phyloP scores from a whole-genome alignment of 75 land plant genomes.

The Sequoia sempervirens region DNA sequence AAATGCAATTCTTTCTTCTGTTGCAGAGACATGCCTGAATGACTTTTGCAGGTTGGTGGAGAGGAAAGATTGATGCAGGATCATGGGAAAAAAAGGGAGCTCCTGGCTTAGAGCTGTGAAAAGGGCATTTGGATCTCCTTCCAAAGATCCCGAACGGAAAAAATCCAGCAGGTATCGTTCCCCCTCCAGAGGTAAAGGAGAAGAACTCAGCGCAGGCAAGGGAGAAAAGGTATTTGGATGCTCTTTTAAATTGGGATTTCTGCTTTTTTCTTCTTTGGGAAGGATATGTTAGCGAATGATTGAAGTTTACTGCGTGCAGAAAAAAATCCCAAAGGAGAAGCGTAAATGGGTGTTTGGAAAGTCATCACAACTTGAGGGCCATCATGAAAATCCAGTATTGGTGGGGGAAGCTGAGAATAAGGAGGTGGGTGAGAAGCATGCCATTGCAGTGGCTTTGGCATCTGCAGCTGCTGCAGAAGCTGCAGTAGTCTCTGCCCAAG shows the following conservation, averaged over 20 bases:
- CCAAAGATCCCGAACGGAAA: constrained; percentile 41
- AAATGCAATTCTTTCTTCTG: neutral
- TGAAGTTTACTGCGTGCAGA: neutral
- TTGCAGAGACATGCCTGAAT: neutral
- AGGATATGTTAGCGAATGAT: neutral
- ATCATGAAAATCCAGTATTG: neutral
- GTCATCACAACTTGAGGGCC: constrained; percentile 6
- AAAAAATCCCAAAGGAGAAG: constrained; percentile 29
- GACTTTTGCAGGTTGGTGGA: neutral
- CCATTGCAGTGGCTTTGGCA: constrained; percentile 55
- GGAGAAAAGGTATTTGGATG: constrained; percentile 33
- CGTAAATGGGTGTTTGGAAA: constrained; percentile 59
- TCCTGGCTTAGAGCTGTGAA: constrained; percentile 90
- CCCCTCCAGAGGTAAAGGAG: constrained; percentile 6
- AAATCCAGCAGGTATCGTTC: neutral
- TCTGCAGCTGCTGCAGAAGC: constrained; percentile 72
- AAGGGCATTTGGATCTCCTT: constrained; percentile 84
- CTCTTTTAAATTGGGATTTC: neutral
- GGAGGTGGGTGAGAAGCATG: constrained; percentile 33
- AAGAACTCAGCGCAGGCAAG: constrained; percentile 25
- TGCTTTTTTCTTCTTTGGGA: neutral
- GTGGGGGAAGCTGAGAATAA: neutral
- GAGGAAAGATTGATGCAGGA: neutral
- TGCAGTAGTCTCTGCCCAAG: constrained; percentile 63
- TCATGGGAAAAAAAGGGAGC: constrained; percentile 50